Percentiles rank a stretch among this genome's conserved stretches.
phyloP scores from a whole-genome alignment of 495 filamentous ascomycete genomes.

The Durotheca rogersii region DNA sequence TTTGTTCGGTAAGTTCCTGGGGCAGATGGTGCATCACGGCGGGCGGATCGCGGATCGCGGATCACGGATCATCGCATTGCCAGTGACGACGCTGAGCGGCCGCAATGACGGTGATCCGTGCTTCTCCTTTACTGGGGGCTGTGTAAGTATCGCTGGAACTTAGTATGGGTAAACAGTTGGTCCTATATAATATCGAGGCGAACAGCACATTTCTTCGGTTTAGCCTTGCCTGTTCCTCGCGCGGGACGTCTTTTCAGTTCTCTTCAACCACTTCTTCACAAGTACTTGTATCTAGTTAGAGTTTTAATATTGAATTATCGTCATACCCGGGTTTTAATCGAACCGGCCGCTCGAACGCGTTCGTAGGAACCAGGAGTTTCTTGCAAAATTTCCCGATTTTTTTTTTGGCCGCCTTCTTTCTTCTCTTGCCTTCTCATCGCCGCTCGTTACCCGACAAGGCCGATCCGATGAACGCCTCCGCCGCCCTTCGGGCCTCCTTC shows the following conservation, averaged over 20 bases:
- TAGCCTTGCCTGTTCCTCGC: background rate
- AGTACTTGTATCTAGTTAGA: background rate
- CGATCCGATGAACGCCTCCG: background rate
- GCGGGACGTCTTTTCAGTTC: background rate
- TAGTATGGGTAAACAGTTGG: background rate
- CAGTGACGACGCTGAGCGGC: no score
- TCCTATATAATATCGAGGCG: background rate
- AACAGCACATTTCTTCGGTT: background rate
- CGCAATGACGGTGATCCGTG: no score
- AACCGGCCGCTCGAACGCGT: background rate
- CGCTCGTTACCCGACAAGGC: background rate
- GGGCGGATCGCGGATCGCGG: background rate
- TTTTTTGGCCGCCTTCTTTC: background rate
- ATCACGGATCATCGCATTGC: no score
- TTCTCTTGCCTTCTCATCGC: background rate
- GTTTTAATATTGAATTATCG: no score
- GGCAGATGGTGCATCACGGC: background rate
- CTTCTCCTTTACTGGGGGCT: no score
- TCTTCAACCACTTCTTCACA: background rate
- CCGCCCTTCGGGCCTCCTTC: slow-evolving; percentile 2
- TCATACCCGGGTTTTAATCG: background rate
- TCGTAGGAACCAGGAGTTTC: background rate
- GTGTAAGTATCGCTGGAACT: no score
- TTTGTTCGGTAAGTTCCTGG: background rate
- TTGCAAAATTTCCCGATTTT: background rate